Percentiles rank a stretch among this genome's conserved stretches.
These are phyloP conservation scores for Dipteronia dyeriana DNA, from an alignment of 345 rosid species.

Conservation along the genomic window DNA sequence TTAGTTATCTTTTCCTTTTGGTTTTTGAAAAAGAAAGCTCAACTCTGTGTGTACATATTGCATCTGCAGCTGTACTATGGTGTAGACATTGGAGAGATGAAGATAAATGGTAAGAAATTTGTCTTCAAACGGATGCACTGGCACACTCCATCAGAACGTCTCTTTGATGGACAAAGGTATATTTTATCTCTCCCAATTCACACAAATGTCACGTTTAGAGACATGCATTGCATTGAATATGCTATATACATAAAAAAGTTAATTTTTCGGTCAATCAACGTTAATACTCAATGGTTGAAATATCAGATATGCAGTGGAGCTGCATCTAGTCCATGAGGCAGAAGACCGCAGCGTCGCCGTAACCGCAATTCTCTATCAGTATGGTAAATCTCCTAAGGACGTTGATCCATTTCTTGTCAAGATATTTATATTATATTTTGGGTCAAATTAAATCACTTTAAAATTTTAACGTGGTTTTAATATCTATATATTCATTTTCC, in stretches of 20 bases:
- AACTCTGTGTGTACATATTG: neutral
- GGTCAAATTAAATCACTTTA: too few relatives aligned
- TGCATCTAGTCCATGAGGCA: constrained; percentile 73
- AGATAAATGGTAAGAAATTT: constrained; percentile 49
- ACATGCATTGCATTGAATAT: too few relatives aligned
- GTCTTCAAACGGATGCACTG: constrained; percentile 62
- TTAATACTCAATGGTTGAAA: too few relatives aligned
- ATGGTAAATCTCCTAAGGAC: constrained; percentile 28
- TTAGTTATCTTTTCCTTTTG: neutral
- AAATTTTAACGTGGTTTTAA: too few relatives aligned
- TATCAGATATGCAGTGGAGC: constrained; percentile 53
- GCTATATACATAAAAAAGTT: too few relatives aligned
- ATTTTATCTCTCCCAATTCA: neutral
- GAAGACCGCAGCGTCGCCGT: constrained; percentile 47
- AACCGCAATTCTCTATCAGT: constrained; percentile 47
- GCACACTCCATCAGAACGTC: constrained; percentile 88
- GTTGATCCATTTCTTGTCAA: constrained; percentile 42
- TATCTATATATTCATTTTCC: too few relatives aligned
- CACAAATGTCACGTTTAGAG: too few relatives aligned
- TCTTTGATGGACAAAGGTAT: constrained; percentile 57
- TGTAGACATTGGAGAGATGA: constrained; percentile 37
- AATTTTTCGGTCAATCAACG: too few relatives aligned
- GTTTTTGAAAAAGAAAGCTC: neutral
- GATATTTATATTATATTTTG: constrained; percentile 26
- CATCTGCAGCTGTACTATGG: constrained; percentile 38